A percentile compares a stretch with the other conserved stretches of the same genome.
Conservation (phyloP, 2,329 filamentous ascomycete genomes). For the Colletotrichum caudatum region DNA sequence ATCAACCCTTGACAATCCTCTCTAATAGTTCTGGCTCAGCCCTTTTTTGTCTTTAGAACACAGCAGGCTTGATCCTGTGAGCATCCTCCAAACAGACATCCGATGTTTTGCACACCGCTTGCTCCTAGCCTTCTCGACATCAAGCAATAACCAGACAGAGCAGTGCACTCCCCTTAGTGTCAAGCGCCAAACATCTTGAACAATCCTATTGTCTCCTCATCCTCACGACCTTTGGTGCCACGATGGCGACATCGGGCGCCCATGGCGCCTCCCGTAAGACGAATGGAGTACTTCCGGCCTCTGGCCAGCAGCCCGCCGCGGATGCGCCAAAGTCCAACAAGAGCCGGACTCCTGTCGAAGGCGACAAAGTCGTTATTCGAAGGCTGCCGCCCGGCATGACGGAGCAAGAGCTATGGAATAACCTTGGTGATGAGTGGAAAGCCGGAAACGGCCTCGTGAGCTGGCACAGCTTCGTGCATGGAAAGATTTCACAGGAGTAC, state of each 20-base stretch:
- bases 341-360: slow-evolving; percentile 65
- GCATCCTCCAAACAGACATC: neutral
- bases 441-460: slow-evolving; percentile 84
- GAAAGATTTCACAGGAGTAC: slow-evolving; percentile 87
- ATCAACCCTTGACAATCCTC: slow-evolving; percentile 10
- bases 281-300: slow-evolving; percentile 66
- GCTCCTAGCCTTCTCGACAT: neutral
- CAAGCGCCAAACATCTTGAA: neutral
- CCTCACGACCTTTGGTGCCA: slow-evolving; percentile 6
- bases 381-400: slow-evolving; percentile 89
- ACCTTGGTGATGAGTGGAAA: slow-evolving; percentile 85
- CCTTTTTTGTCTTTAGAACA: slow-evolving; percentile 16
- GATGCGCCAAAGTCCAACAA: slow-evolving; percentile 58
- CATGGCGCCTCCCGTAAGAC: slow-evolving; percentile 50
- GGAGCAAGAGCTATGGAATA: slow-evolving; percentile 77
- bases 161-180: slow-evolving; percentile 4
- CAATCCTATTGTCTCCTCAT: neutral
- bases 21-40: neutral
- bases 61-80: neutral
- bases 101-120: neutral
- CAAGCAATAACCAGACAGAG: slow-evolving; percentile 31
- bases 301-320: slow-evolving; percentile 57
- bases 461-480: slow-evolving; percentile 76
- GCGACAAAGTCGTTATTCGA: slow-evolving; percentile 87
- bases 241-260: slow-evolving; percentile 36